A percentile compares a stretch with the other conserved stretches of the same genome.
These are phyloP conservation scores for Dillenia suffruticosa DNA, from an alignment of 164 flowering plant species.

Conservation along the genomic window DNA sequence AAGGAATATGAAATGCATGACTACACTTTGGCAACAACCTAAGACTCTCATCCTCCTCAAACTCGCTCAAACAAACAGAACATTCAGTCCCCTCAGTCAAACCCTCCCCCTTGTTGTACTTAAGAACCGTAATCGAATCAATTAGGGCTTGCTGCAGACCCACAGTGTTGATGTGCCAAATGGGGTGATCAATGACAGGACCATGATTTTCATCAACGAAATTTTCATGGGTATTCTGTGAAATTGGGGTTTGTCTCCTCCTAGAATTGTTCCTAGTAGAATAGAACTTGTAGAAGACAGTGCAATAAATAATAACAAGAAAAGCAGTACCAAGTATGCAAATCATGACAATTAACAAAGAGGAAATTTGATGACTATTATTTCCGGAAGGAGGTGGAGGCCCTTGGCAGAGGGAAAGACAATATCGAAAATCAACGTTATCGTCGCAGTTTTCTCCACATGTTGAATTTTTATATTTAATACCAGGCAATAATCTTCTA, in stretches of 20 bases:
- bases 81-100: constrained; percentile 60
- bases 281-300: not conserved
- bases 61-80: constrained; percentile 63
- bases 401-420: not conserved
- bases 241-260: constrained; percentile 4
- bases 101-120: constrained; percentile 38
- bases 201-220: constrained; percentile 28
- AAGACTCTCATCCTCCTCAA: constrained; percentile 47
- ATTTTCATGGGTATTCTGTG: constrained; percentile 15
- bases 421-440: not conserved
- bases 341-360: constrained; percentile 4
- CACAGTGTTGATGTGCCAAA: constrained; percentile 41
- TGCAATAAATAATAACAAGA: constrained; percentile 1
- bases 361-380: not conserved
- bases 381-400: not conserved
- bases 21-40: constrained; percentile 66
- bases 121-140: constrained; percentile 33
- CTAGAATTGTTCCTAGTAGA: constrained; percentile 8
- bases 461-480: not conserved
- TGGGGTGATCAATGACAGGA: constrained; percentile 27
- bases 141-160: constrained; percentile 44
- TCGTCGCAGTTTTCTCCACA: not conserved
- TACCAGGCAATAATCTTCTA: not conserved
- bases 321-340: constrained; percentile 5
- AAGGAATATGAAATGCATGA: constrained; percentile 66